These are phyloP conservation scores for Tolypocladium tundrense DNA, from an alignment of 2,329 filamentous ascomycete genomes.

Conservation along the genomic window DNA sequence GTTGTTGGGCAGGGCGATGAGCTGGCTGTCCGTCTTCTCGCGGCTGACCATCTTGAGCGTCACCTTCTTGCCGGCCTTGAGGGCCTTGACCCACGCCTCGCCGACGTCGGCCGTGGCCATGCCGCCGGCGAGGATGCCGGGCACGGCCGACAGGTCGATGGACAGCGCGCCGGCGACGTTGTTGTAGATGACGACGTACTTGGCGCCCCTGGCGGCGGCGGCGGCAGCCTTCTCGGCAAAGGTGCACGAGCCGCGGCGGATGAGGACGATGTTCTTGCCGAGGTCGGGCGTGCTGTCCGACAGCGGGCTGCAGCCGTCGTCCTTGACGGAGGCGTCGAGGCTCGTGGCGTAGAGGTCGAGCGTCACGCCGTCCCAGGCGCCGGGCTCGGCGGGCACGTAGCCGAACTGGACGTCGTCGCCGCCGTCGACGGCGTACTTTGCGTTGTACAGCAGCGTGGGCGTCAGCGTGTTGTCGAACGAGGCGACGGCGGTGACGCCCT, in stretches of 20 bases:
- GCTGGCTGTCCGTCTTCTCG: constrained; percentile 17
- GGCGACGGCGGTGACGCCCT: constrained; percentile 35
- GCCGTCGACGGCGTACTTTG: constrained; percentile 28
- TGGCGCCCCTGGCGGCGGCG: constrained; percentile 43
- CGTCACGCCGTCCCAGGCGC: constrained; percentile 31
- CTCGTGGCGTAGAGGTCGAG: constrained; percentile 39
- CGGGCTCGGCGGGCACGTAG: constrained; percentile 30
- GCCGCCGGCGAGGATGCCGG: constrained; percentile 24
- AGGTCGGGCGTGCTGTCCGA: constrained; percentile 47
- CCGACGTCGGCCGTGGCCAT: constrained; percentile 33
- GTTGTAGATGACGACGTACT: constrained; percentile 54
- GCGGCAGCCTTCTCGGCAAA: constrained; percentile 45
- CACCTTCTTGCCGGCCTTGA: constrained; percentile 33
- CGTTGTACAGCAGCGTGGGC: constrained; percentile 30
- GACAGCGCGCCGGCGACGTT: constrained; percentile 26
- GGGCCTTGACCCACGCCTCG: constrained; percentile 29
- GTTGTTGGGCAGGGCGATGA: constrained; percentile 17
- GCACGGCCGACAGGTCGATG: constrained; percentile 20
- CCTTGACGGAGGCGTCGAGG: constrained; percentile 34
- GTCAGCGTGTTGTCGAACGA: constrained; percentile 37
- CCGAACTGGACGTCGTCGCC: constrained; percentile 26
- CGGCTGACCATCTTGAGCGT: constrained; percentile 33
- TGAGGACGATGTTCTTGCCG: constrained; percentile 44
- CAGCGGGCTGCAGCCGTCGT: constrained; percentile 41
- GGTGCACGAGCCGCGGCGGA: constrained; percentile 48